Percentiles rank a stretch among this genome's conserved stretches.
phyloP scores from a whole-genome alignment of 2,329 filamentous ascomycete genomes.

The Pseudogymnoascus sp. region DNA sequence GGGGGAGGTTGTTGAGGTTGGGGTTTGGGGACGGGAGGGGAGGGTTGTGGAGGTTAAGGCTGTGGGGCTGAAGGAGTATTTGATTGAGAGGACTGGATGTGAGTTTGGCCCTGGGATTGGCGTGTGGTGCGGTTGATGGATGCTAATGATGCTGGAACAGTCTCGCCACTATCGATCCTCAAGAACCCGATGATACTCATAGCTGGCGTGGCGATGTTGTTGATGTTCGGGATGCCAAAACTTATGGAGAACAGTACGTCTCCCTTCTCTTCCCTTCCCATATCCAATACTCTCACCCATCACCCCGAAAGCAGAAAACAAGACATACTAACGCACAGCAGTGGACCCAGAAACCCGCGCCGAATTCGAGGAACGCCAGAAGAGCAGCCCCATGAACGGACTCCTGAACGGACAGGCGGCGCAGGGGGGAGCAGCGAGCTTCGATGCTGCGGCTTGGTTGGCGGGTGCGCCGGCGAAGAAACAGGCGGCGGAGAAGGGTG shows the following conservation, averaged over 20 bases:
- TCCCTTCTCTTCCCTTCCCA: neutral
- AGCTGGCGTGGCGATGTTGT: constrained; percentile 68
- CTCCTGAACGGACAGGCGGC: constrained; percentile 34
- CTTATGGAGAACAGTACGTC: constrained; percentile 87
- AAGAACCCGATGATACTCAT: constrained; percentile 97
- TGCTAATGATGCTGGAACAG: constrained; percentile 33
- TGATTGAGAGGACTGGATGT: constrained; percentile 68
- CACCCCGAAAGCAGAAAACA: too few relatives aligned
- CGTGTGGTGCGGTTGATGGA: constrained; percentile 9
- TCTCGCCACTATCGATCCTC: constrained; percentile 71
- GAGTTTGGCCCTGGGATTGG: constrained; percentile 31
- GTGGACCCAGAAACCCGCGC: constrained; percentile 95
- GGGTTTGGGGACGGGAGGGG: constrained; percentile 27
- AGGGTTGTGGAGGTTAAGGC: constrained; percentile 32
- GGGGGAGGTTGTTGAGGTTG: constrained; percentile 50
- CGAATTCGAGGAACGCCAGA: constrained; percentile 86
- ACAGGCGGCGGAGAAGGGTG: constrained; percentile 1
- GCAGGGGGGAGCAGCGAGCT: constrained; percentile 45
- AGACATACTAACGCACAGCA: constrained; percentile 29
- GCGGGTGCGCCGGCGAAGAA: constrained; percentile 39
- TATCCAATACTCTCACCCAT: neutral
- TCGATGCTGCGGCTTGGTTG: constrained; percentile 61
- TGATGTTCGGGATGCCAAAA: constrained; percentile 91
- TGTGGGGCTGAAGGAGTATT: constrained; percentile 62
- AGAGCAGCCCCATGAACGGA: constrained; percentile 58